These are phyloP conservation scores for Hymenoscyphus fructigenus DNA, from an alignment of 2,329 filamentous ascomycete species.

Conservation along the genomic window DNA sequence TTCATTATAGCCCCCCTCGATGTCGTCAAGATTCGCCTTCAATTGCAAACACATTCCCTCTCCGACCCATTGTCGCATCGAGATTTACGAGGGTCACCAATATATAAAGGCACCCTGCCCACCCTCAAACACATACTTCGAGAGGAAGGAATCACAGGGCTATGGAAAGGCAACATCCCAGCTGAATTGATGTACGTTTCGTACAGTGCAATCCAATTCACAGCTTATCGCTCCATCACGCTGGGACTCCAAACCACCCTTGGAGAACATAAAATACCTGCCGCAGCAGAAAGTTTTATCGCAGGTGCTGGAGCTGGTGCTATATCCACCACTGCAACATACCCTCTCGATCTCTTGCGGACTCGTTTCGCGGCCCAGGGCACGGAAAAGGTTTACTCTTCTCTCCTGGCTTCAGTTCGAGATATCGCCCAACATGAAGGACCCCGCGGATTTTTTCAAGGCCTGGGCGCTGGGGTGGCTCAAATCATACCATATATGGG, in stretches of 20 bases:
- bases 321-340: conserved; percentile 77
- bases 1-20: conserved; percentile 95
- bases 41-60: conserved; percentile 80
- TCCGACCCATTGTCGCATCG: conserved; percentile 66
- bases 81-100: conserved; percentile 45
- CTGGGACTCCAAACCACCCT: conserved; percentile 54
- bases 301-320: conserved; percentile 82
- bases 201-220: conserved; percentile 89
- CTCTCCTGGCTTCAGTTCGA: conserved; percentile 64
- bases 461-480: conserved; percentile 73
- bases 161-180: conserved; percentile 98
- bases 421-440: conserved; percentile 80
- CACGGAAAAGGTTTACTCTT: conserved; percentile 72
- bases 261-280: conserved; percentile 51
- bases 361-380: conserved; percentile 98
- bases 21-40: conserved; percentile 95
- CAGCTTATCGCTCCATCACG: conserved; percentile 75
- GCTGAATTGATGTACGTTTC: conserved; percentile 92
- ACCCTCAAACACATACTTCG: conserved; percentile 75
- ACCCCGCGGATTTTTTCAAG: conserved; percentile 78
- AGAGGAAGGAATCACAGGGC: conserved; percentile 78
- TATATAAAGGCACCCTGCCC: conserved; percentile 73
- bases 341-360: conserved; percentile 88
- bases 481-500: conserved; percentile 98
- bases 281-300: conserved; percentile 74